Evolutionary conservation across 1,139 yeast species (phyloP).

Genomic region (Lizanozyma gosingica): DNA sequence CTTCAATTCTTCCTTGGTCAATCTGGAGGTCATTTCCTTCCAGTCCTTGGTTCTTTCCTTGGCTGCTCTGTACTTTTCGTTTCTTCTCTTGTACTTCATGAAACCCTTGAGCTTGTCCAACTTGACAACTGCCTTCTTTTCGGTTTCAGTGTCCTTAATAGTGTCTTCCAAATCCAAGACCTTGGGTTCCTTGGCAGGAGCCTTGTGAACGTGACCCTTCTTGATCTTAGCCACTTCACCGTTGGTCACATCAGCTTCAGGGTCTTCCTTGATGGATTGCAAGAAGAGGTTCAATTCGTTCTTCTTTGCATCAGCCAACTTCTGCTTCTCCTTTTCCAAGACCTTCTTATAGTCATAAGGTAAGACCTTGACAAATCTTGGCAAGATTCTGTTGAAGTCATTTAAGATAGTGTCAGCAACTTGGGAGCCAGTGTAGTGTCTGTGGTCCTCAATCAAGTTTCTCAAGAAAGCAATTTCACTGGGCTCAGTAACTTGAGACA

Average conservation of each 20-base stretch:
- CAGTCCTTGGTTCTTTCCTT: conserved; percentile 78
- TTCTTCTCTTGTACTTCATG: conserved; percentile 85
- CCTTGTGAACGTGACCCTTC: conserved; percentile 34
- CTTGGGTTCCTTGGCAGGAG: conserved; percentile 61
- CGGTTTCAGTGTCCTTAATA: conserved; percentile 57
- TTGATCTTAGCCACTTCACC: conserved; percentile 62
- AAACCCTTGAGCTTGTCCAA: conserved; percentile 84
- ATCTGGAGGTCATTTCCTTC: conserved; percentile 80
- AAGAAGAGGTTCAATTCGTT: conserved; percentile 49
- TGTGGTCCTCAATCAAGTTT: conserved; percentile 89
- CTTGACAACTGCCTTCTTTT: conserved; percentile 53
- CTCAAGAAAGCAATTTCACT: conserved; percentile 90
- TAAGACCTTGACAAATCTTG: conserved; percentile 87
- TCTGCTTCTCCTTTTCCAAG: conserved; percentile 66
- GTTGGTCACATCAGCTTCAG: conserved; percentile 79
- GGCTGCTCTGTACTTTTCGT: conserved; percentile 78
- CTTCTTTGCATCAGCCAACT: conserved; percentile 61
- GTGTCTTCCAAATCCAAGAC: conserved; percentile 88
- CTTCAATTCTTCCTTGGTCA: conserved; percentile 78
- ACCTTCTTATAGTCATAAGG: conserved; percentile 90
- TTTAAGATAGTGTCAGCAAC: conserved; percentile 75
- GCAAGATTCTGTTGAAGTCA: conserved; percentile 82
- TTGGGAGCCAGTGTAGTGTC: conserved; percentile 89
- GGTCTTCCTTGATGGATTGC: conserved; percentile 66
- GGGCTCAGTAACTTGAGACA: conserved; percentile 72